These are phyloP conservation scores for Wickerhamiella siamensis DNA, from an alignment of 805 yeast species.

Conservation along the genomic window DNA sequence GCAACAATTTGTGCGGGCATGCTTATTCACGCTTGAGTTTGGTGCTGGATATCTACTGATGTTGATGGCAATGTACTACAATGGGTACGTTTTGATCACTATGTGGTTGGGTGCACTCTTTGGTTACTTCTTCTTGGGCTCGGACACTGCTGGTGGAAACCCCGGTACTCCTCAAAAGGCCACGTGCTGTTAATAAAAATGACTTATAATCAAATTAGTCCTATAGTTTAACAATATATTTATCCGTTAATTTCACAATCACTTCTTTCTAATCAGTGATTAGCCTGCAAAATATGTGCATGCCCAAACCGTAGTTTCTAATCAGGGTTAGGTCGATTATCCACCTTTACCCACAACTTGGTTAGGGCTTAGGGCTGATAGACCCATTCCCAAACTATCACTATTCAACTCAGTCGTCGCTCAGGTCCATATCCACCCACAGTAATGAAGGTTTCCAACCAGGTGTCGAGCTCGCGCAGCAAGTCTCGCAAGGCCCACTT, in stretches of 20 bases:
- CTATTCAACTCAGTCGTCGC: background rate
- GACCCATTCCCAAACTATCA: constrained; percentile 2
- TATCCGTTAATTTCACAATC: too few relatives aligned
- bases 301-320: too few relatives aligned
- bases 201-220: too few relatives aligned
- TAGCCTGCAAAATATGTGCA: too few relatives aligned
- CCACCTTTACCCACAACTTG: too few relatives aligned
- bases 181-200: constrained; percentile 12
- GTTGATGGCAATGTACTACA: constrained; percentile 64
- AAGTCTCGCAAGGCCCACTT: constrained; percentile 99
- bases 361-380: constrained; percentile 1
- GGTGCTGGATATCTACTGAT: constrained; percentile 50
- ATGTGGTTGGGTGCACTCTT: constrained; percentile 48
- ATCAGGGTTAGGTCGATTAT: too few relatives aligned
- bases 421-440: constrained; percentile 1
- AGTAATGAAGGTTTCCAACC: constrained; percentile 20
- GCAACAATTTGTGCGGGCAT: constrained; percentile 39
- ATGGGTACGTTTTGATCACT: constrained; percentile 50
- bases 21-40: constrained; percentile 44
- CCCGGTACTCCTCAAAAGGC: background rate
- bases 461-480: constrained; percentile 98
- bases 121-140: constrained; percentile 41
- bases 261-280: too few relatives aligned
- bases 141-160: constrained; percentile 29
- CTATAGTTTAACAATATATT: too few relatives aligned